Percentiles rank a stretch among this genome's conserved stretches.
Conservation (phyloP, 78 protist genomes). For the Monocercomonoides exilis region DNA sequence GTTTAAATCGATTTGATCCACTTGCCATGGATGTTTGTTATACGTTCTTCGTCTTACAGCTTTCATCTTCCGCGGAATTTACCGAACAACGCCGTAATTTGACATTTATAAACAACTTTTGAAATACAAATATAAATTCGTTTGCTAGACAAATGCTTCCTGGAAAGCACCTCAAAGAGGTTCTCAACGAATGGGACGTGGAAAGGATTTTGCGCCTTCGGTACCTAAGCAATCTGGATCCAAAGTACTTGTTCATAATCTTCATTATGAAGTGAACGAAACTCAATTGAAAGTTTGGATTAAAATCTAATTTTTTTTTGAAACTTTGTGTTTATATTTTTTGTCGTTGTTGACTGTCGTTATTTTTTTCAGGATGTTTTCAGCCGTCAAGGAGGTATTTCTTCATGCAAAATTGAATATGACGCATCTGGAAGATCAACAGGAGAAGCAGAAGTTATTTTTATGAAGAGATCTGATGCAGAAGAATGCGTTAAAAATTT, state of each 20-base stretch:
- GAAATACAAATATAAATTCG: no score
- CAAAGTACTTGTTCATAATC: neutral
- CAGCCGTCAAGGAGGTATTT: neutral
- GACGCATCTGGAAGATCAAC: neutral
- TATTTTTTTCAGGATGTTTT: neutral
- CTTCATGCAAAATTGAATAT: neutral
- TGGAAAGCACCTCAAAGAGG: no score
- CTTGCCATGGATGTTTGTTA: no score
- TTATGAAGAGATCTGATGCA: neutral
- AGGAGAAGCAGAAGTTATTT: neutral
- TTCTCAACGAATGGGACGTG: no score
- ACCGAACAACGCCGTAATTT: no score
- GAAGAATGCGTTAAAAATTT: neutral
- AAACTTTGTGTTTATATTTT: neutral
- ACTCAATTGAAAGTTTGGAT: neutral
- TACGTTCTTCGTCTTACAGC: no score
- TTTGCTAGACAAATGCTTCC: no score
- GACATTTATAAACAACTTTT: no score
- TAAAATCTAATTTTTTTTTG: neutral
- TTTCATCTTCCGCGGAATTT: no score
- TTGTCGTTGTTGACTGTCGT: neutral
- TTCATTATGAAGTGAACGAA: neutral
- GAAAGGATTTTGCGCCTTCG: no score
- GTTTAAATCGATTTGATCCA: no score
- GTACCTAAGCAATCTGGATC: neutral